phyloP scores from a whole-genome alignment of 2,329 filamentous ascomycete genomes.

The Leptographium procerum region DNA sequence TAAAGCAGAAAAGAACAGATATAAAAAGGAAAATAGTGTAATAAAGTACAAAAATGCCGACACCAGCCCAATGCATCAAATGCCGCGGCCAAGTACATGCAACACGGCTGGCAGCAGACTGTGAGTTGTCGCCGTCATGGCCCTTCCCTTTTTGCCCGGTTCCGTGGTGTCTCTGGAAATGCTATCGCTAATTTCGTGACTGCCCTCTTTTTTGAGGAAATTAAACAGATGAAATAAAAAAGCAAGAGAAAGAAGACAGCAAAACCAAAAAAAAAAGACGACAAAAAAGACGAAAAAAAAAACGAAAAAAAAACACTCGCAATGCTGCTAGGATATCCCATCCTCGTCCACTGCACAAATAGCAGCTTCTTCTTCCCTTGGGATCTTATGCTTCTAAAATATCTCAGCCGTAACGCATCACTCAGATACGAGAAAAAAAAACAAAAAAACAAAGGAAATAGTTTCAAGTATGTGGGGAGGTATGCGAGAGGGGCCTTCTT shows the following conservation, averaged over 20 bases:
- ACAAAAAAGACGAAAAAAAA: not conserved
- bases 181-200: not conserved
- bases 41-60: not conserved
- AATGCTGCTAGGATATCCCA: not conserved
- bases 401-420: not conserved
- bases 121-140: not conserved
- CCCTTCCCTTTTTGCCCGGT: not conserved
- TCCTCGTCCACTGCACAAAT: not conserved
- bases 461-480: too few relatives aligned
- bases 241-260: not conserved
- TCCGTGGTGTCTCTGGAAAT: not conserved
- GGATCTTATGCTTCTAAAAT: not conserved
- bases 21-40: not conserved
- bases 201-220: not conserved
- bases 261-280: not conserved
- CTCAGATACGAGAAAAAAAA: too few relatives aligned
- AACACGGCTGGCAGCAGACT: not conserved
- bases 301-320: not conserved
- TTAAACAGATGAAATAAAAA: not conserved
- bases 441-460: not conserved
- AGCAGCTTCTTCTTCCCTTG: not conserved
- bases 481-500: too few relatives aligned
- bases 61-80: not conserved
- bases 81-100: too few relatives aligned
- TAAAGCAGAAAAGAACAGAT: too few relatives aligned